Conservation (phyloP, 192 early-diverging fungal genomes). For the Lobulomyces angularis region DNA sequence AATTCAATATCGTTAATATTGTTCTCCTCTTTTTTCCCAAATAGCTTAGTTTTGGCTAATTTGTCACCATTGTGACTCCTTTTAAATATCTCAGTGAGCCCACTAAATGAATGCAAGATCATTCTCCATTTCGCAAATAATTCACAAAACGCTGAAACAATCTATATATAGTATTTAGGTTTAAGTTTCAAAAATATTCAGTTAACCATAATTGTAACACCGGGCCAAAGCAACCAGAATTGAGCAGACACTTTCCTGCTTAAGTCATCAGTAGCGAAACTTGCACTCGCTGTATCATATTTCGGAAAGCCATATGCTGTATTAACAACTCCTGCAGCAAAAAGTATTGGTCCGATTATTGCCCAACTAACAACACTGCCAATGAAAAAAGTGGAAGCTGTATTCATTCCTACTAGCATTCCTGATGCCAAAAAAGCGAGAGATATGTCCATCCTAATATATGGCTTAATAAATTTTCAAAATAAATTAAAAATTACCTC, state of each 20-base stretch:
- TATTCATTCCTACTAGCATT: conserved; percentile 40
- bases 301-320: conserved; percentile 1
- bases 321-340: conserved; percentile 13
- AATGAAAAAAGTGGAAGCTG: conserved; percentile 38
- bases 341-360: conserved; percentile 46
- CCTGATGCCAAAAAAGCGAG: conserved; percentile 46
- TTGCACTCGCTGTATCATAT: neutral
- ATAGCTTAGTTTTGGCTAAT: too few relatives aligned
- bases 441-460: neutral
- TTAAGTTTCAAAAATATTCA: too few relatives aligned
- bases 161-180: too few relatives aligned
- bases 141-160: conserved; percentile 47
- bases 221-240: conserved; percentile 60
- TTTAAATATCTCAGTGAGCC: conserved; percentile 7
- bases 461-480: neutral
- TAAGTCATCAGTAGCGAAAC: neutral
- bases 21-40: too few relatives aligned
- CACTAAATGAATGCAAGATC: conserved; percentile 30
- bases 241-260: conserved; percentile 28
- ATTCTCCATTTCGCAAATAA: conserved; percentile 29
- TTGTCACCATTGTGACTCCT: too few relatives aligned
- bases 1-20: too few relatives aligned
- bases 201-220: conserved; percentile 58
- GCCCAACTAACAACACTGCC: conserved; percentile 42
- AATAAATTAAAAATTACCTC: conserved; percentile 33